Evolutionary conservation across 2,329 filamentous ascomycete species (phyloP), one percentile per base, ranked within the genome.

Genomic region (Neophaeococcomyces aloes): DNA sequence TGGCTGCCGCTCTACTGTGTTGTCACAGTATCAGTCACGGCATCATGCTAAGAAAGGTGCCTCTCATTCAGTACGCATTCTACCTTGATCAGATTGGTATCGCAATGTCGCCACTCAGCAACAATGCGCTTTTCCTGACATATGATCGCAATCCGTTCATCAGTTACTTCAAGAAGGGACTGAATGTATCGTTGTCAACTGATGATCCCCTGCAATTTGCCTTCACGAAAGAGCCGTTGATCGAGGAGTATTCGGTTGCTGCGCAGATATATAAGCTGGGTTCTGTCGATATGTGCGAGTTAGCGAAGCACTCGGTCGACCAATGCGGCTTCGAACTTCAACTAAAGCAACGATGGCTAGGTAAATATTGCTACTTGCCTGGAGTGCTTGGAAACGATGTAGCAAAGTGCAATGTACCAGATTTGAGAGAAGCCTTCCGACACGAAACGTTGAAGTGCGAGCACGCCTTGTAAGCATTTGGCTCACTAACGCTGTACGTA

Each of bases 201-300:
- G 91, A 98, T 58, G 91, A 98, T 60, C 91, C 91, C 17, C 72
- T 98, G 36, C 91, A 98, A 59, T 98, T 98, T 61, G 91, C 91
- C 2, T 98, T 95, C 60, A 98, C 91, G 4, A 98, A 96, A 58
- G 91, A 98, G 63, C 91, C 91, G 1, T 67, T 98, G 45, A 98
- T 98, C 53, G 91, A 98, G 62, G 91, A 98, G 60, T 98, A 98
- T 59, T 88, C 89, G 0, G 91, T 98, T 7, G 91, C 91, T 3
- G 91, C 91, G 3, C 91, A 98, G 65, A 98, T 98, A 47, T 98
- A 96, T 69, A 96, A 96, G 66, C 77, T 98, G 30, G 93, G 81
- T 57, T 83, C 89, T 1, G 88, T 96, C 3, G 91, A 98, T 58
- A 98, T 98, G 91, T 96, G 91, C 60, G 91, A 98, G 65, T 66